Conservation (phyloP, 1,139 yeast species). For the Petasospora fabianii region DNA sequence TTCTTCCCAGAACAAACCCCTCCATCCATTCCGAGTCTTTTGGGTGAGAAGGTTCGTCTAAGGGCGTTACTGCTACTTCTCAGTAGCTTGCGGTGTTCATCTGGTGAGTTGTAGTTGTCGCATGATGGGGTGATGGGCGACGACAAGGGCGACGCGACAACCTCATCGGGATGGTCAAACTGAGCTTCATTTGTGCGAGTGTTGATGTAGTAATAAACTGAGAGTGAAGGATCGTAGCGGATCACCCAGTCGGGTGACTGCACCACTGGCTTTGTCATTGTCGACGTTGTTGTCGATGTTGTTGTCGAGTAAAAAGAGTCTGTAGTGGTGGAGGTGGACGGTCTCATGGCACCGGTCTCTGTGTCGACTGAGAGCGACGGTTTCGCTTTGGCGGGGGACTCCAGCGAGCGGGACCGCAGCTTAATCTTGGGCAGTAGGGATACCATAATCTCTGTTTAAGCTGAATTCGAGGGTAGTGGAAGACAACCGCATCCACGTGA, state of each 20-base stretch:
- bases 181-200: constrained; percentile 19
- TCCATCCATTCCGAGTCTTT: not conserved
- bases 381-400: constrained; percentile 2
- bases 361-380: constrained; percentile 4
- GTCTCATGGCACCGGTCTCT: not conserved
- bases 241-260: constrained; percentile 23
- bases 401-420: constrained; percentile 2
- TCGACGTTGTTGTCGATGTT: too few relatives aligned
- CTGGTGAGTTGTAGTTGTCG: not conserved
- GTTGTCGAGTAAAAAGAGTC: constrained; percentile 1
- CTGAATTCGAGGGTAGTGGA: too few relatives aligned
- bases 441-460: too few relatives aligned
- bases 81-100: constrained; percentile 18
- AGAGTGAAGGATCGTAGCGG: constrained; percentile 21
- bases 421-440: constrained; percentile 7
- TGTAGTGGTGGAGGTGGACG: not conserved
- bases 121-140: constrained; percentile 11
- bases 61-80: constrained; percentile 10
- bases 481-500: too few relatives aligned
- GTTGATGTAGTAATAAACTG: constrained; percentile 22
- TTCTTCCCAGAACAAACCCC: not conserved
- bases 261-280: constrained; percentile 19
- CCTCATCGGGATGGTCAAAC: constrained; percentile 29
- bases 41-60: constrained; percentile 23
- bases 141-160: constrained; percentile 20